A percentile compares a stretch with the other conserved stretches of the same genome.
Conservation (phyloP, 208 protist genomes). For the Leishmania amazonensis region DNA sequence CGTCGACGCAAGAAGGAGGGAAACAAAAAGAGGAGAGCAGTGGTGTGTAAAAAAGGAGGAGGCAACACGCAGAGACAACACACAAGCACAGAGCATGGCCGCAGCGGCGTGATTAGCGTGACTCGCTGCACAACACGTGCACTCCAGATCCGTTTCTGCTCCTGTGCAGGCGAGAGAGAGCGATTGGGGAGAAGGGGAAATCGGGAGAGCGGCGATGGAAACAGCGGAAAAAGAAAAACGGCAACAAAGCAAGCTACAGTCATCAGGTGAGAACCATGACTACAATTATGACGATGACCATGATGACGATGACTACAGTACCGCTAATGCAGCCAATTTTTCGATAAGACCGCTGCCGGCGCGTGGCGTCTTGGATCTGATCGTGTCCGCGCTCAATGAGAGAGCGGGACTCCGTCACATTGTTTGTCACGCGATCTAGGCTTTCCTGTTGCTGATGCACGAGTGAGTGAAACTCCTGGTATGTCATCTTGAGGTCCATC, state of each 20-base stretch:
- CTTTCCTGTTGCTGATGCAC: conserved; percentile 71
- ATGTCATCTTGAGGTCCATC: conserved; percentile 71
- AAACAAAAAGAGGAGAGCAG: background rate
- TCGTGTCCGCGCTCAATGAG: conserved; percentile 60
- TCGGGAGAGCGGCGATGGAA: background rate
- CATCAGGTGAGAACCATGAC: conserved; percentile 39
- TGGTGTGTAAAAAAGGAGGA: background rate
- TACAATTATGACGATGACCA: conserved; percentile 57
- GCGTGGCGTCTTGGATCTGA: conserved; percentile 61
- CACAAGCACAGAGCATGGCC: background rate
- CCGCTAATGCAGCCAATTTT: conserved; percentile 68
- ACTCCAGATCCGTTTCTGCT: background rate
- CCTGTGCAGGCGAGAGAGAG: background rate
- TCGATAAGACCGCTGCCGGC: conserved; percentile 52
- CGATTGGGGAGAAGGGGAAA: background rate
- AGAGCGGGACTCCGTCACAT: conserved; percentile 58
- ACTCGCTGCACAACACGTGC: background rate
- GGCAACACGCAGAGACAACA: background rate
- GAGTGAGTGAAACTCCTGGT: conserved; percentile 76
- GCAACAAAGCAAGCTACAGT: background rate
- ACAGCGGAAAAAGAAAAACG: background rate
- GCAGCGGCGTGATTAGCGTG: background rate
- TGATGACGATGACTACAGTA: conserved; percentile 55
- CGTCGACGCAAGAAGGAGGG: background rate
- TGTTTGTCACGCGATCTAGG: conserved; percentile 52